Percentiles rank a stretch among this genome's conserved stretches.
phyloP scores from a whole-genome alignment of 2,329 filamentous ascomycete genomes.

The Ophiocordyceps camponoti-saundersi region DNA sequence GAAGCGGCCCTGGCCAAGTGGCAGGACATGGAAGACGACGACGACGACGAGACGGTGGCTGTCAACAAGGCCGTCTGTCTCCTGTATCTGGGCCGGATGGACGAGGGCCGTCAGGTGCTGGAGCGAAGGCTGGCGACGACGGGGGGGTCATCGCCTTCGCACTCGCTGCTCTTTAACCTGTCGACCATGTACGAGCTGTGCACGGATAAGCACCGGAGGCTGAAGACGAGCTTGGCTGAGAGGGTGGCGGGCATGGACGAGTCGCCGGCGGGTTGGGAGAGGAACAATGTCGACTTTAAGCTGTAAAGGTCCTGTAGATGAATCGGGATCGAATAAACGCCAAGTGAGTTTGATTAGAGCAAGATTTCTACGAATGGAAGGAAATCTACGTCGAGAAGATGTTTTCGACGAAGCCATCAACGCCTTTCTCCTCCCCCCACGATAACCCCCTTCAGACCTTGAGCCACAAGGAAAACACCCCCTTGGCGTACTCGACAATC shows the following conservation, averaged over 20 bases:
- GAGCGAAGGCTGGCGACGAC: slow-evolving; percentile 44
- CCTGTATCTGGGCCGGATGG: slow-evolving; percentile 63
- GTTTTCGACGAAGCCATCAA: no score
- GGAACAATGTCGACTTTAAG: slow-evolving; percentile 60
- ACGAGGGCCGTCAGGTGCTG: slow-evolving; percentile 50
- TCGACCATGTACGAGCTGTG: slow-evolving; percentile 85
- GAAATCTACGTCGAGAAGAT: no score
- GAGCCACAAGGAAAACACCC: slow-evolving; percentile 60
- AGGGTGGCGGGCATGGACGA: slow-evolving; percentile 44
- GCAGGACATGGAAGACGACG: slow-evolving; percentile 24
- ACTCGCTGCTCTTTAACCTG: slow-evolving; percentile 75
- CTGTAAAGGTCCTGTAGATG: no score
- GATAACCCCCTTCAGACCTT: slow-evolving; percentile 45
- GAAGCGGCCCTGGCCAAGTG: slow-evolving; percentile 45
- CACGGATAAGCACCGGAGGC: slow-evolving; percentile 53
- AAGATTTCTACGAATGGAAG: no score
- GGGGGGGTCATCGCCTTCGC: slow-evolving; percentile 56
- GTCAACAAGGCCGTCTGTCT: slow-evolving; percentile 77
- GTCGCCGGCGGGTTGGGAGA: slow-evolving; percentile 48
- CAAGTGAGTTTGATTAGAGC: no score
- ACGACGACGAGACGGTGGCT: slow-evolving; percentile 48
- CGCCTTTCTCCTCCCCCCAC: no score
- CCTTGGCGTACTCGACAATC: slow-evolving; percentile 92
- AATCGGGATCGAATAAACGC: no score
- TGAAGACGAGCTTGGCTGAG: slow-evolving; percentile 59